These are phyloP conservation scores for Tritrichomonas foetus DNA, from an alignment of 208 protist genomes.

Conservation along the genomic window DNA sequence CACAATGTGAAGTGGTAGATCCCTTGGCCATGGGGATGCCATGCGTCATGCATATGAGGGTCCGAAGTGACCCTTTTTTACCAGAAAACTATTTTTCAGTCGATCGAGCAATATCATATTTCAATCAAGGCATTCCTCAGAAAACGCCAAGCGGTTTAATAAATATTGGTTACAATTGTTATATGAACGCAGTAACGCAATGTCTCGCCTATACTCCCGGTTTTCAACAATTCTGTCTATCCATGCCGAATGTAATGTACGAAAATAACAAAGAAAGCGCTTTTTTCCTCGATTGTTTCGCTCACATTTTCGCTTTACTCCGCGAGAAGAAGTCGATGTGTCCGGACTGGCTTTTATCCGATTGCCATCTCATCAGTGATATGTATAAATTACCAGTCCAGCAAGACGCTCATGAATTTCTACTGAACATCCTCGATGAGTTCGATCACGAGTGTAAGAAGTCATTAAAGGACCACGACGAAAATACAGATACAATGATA, in stretches of 20 bases:
- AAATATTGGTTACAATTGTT: constrained; percentile 1
- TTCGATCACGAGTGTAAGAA: background rate
- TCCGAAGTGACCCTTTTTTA: too few relatives aligned
- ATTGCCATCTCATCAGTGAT: background rate
- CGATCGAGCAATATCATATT: too few relatives aligned
- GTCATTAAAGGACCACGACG: background rate
- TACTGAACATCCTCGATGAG: background rate
- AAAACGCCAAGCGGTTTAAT: background rate
- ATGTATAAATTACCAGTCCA: background rate
- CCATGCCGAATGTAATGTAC: background rate
- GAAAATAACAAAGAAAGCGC: background rate
- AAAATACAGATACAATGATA: background rate
- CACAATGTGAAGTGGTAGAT: too few relatives aligned
- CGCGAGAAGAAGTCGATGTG: too few relatives aligned
- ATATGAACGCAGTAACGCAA: background rate
- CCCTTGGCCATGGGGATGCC: too few relatives aligned
- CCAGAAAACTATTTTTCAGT: too few relatives aligned
- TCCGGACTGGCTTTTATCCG: background rate
- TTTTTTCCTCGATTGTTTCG: background rate
- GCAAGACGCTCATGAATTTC: constrained; percentile 24
- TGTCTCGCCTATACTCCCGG: constrained; percentile 23
- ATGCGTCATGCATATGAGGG: too few relatives aligned
- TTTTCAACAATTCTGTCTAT: background rate
- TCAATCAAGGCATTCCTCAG: too few relatives aligned
- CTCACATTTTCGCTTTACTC: background rate